These are phyloP conservation scores for Athelia sp. DNA, from an alignment of 1,284 basidiomycete species.

Conservation along the genomic window DNA sequence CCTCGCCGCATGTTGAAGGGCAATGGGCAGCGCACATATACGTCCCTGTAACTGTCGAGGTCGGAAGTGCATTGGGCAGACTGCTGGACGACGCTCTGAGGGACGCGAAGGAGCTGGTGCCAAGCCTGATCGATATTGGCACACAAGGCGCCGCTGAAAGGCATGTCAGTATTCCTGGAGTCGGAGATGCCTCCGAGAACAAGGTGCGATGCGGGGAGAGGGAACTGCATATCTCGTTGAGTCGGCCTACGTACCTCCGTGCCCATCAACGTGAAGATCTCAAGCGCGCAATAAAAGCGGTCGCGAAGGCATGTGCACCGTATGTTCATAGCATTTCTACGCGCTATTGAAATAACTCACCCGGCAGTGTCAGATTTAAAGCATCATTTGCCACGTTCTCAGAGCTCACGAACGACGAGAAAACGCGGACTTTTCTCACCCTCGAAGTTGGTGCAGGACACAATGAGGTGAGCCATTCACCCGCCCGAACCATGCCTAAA, in stretches of 20 bases:
- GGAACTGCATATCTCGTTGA: constrained; percentile 71
- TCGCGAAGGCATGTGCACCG: constrained; percentile 42
- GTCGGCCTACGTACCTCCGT: constrained; percentile 71
- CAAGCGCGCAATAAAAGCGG: constrained; percentile 46
- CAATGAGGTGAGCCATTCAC: constrained; percentile 42
- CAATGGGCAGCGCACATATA: constrained; percentile 77
- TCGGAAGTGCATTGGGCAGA: constrained; percentile 33
- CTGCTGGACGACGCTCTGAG: constrained; percentile 45
- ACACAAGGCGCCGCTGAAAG: constrained; percentile 11
- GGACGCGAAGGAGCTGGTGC: constrained; percentile 36
- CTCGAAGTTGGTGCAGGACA: constrained; percentile 77
- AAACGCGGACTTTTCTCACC: constrained; percentile 68
- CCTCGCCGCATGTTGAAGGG: constrained; percentile 71
- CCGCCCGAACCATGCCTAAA: neutral
- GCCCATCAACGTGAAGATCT: constrained; percentile 70
- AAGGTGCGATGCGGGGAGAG: constrained; percentile 2
- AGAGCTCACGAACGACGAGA: constrained; percentile 73
- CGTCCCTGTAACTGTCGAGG: constrained; percentile 48
- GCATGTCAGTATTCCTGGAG: too few species aligned
- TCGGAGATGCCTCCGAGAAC: constrained; percentile 9
- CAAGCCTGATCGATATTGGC: constrained; percentile 44
- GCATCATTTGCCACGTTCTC: constrained; percentile 68
- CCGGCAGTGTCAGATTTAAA: constrained; percentile 45
- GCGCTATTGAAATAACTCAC: constrained; percentile 1
- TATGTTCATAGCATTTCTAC: constrained; percentile 28